Evolutionary conservation across 2,329 filamentous ascomycete genomes (phyloP), one percentile per base, ranked within the genome.

Genomic region (Cladosporium sp.): DNA sequence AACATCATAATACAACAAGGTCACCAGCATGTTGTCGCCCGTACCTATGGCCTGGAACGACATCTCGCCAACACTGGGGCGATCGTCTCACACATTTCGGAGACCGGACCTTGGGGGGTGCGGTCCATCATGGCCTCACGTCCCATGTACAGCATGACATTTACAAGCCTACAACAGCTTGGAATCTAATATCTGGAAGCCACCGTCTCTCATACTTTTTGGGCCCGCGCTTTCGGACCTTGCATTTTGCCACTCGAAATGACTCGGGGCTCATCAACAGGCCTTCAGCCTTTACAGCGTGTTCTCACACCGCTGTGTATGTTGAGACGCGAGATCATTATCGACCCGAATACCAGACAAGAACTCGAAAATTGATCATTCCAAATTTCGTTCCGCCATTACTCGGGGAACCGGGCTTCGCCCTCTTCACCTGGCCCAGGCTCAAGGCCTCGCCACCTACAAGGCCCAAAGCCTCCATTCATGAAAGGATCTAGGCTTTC

Each of bases 401-500:
- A 29, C 23, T 55, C 60, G 60, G 16, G 58, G 60, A 52, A 14
- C 46, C 49, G 60, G 60, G 29, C 60, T 53, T 40, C 60, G 49
- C 60, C 40, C 49, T 23, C 23, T 37, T 37, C 29, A 31, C 31
- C 14, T 40, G 60, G 31, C 18, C 60, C 28, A 62, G 21, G 46
- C 33, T 62, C 40, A 37, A 21, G 29, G 31, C 31, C 49, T 55
- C 60, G 60, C 60, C 60, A 62, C 49, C n/a, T 12, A 18, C 46
- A 40, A 55, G 49, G 46, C 12, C 6, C 14, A 40, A 14, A 28
- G 31, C 44, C 4, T 14, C 26, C 3, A 21, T 21, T 5, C 31
- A 23, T n/a, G 16, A 31, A 50, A 8, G 40, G 5, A 23, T 23
- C 35, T 23, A n/a, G 28, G 23, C 26, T 44, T 49, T 18, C 40